Conservation (phyloP, 2,329 filamentous ascomycete genomes). For the Periconia sp. region DNA sequence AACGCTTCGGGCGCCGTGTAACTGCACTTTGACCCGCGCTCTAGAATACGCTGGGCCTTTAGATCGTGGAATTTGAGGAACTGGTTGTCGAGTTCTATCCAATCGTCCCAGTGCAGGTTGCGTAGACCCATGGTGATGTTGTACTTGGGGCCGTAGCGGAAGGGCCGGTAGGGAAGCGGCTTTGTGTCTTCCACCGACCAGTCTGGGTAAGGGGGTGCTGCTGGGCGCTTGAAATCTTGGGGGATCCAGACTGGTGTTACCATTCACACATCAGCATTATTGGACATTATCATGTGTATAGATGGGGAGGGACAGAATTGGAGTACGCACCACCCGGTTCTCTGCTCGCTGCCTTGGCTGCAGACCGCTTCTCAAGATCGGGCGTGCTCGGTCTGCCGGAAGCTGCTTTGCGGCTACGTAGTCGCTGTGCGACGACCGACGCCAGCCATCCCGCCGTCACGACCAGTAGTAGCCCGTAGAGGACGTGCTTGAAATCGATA, state of each 20-base stretch:
- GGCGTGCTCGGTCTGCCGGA: constrained; percentile 40
- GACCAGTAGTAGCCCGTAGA: constrained; percentile 42
- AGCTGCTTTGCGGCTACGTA: constrained; percentile 22
- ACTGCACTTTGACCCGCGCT: constrained; percentile 72
- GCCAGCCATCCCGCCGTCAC: constrained; percentile 39
- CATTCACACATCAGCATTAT: too few species aligned
- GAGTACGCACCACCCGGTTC: constrained; percentile 54
- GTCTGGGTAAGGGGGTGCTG: constrained; percentile 66
- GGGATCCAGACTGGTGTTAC: constrained; percentile 63
- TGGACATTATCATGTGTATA: too few species aligned
- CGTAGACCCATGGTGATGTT: constrained; percentile 79
- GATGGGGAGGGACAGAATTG: neutral
- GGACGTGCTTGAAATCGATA: constrained; percentile 22
- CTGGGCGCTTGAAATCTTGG: constrained; percentile 64
- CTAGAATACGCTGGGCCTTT: constrained; percentile 71
- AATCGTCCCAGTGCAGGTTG: constrained; percentile 72
- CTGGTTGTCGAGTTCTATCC: constrained; percentile 86
- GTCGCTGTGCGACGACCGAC: constrained; percentile 30
- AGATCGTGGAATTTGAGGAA: constrained; percentile 74
- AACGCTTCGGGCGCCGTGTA: constrained; percentile 72
- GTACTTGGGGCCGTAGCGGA: constrained; percentile 78
- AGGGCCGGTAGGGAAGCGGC: constrained; percentile 78
- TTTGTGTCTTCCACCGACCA: constrained; percentile 74
- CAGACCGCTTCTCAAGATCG: constrained; percentile 54
- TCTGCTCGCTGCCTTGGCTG: constrained; percentile 45